Evolutionary conservation across 805 yeast genomes (phyloP).

Genomic region (Saccharomycopsis javanensis): DNA sequence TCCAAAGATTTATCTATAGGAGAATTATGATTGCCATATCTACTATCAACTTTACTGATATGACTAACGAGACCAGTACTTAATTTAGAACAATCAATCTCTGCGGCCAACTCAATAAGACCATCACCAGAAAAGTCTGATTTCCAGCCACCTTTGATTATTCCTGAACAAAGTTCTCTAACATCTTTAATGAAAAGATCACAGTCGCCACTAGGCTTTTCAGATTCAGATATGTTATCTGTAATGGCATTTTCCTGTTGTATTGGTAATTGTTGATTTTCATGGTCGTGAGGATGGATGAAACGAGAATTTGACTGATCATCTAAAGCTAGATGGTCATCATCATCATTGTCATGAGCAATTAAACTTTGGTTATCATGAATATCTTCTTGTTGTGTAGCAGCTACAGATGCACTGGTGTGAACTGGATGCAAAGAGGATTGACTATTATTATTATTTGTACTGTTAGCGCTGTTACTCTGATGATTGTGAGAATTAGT

Average conservation of each 20-base stretch:
- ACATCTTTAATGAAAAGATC: constrained; percentile 60
- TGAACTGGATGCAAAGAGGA: neutral
- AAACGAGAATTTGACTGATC: neutral
- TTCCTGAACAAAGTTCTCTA: constrained; percentile 68
- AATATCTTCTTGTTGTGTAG: neutral
- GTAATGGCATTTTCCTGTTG: neutral
- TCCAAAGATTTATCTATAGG: constrained; percentile 13
- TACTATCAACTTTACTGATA: constrained; percentile 34
- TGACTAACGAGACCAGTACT: constrained; percentile 45
- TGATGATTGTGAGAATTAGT: neutral
- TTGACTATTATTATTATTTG: neutral
- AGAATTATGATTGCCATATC: constrained; percentile 23
- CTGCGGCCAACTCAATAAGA: constrained; percentile 67
- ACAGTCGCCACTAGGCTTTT: constrained; percentile 26
- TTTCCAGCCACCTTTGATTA: constrained; percentile 89
- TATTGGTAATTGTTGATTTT: constrained; percentile 4
- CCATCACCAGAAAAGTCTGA: constrained; percentile 78
- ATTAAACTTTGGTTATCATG: neutral
- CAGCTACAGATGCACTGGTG: neutral
- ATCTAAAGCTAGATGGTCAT: neutral
- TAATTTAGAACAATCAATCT: constrained; percentile 49
- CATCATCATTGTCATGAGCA: neutral
- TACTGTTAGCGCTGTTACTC: neutral
- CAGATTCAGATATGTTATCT: constrained; percentile 6
- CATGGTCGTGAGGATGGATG: constrained; percentile 16